These are phyloP conservation scores for Amanita polypyramis DNA, from an alignment of 768 basidiomycete genomes.

Conservation along the genomic window DNA sequence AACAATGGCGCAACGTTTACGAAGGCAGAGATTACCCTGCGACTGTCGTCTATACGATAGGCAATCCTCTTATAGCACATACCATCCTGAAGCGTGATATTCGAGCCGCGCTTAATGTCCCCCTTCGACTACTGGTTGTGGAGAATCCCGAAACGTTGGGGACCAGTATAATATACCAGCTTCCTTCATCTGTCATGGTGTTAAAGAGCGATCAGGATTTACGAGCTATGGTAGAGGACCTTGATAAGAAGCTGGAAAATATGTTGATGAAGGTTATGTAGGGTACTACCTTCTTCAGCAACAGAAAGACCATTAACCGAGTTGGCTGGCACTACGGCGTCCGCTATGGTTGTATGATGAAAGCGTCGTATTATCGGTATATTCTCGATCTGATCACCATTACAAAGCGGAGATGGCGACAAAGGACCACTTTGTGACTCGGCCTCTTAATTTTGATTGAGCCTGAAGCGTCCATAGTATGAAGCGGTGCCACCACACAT, in stretches of 20 bases:
- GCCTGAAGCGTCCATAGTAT: too few species aligned
- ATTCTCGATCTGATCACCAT: too few species aligned
- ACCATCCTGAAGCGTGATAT: constrained; percentile 31
- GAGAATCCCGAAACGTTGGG: constrained; percentile 28
- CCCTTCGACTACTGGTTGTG: constrained; percentile 32
- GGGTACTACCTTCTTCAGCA: background rate
- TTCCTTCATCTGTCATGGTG: constrained; percentile 35
- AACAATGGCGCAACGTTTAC: constrained; percentile 26
- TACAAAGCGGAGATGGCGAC: too few species aligned
- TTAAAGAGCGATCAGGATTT: constrained; percentile 21
- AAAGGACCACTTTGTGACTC: too few species aligned
- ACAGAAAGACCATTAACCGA: too few species aligned
- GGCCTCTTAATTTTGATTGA: too few species aligned
- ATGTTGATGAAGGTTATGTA: constrained; percentile 17
- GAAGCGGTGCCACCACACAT: too few species aligned
- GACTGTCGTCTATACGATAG: constrained; percentile 33
- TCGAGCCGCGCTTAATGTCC: constrained; percentile 30
- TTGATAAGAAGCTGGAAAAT: constrained; percentile 36
- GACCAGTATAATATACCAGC: constrained; percentile 34
- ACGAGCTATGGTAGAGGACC: constrained; percentile 18
- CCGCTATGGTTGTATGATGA: too few species aligned
- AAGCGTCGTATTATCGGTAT: too few species aligned
- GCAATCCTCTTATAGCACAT: constrained; percentile 42
- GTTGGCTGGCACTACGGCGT: too few species aligned
- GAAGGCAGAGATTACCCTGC: constrained; percentile 17